phyloP scores from a whole-genome alignment of 2,329 filamentous ascomycete species.

The Pseudonectria foliicola region DNA sequence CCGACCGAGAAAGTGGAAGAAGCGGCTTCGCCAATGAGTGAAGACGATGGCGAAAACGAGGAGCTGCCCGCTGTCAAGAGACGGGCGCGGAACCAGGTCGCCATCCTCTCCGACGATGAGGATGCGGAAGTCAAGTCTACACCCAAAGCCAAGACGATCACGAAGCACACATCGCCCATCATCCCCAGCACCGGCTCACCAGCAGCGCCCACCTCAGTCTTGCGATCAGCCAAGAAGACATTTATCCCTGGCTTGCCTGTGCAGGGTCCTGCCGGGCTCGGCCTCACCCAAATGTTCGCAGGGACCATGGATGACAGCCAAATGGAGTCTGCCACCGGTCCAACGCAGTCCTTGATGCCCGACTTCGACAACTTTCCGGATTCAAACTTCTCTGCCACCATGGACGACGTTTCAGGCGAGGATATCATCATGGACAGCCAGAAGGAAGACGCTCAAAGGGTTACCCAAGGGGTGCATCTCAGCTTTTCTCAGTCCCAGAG shows the following conservation, averaged over 20 bases:
- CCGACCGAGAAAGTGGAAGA: conserved; percentile 2
- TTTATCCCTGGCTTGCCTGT: conserved; percentile 64
- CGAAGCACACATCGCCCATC: conserved; percentile 34
- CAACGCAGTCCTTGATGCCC: conserved; percentile 46
- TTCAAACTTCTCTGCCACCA: conserved; percentile 54
- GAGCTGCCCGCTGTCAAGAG: conserved; percentile 36
- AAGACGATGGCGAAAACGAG: conserved; percentile 26
- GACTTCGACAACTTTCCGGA: conserved; percentile 50
- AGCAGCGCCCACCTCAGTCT: conserved; percentile 52
- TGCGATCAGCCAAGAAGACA: conserved; percentile 61
- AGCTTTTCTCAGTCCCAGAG: conserved; percentile 55
- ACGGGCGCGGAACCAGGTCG: conserved; percentile 41
- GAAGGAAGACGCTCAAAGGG: conserved; percentile 26
- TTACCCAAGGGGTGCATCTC: conserved; percentile 43
- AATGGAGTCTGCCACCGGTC: conserved; percentile 21
- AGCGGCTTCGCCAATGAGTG: conserved; percentile 10
- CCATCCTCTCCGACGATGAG: conserved; percentile 57
- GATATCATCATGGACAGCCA: conserved; percentile 42
- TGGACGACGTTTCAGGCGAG: conserved; percentile 44
- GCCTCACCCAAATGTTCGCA: conserved; percentile 84
- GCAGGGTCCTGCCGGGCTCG: conserved; percentile 55
- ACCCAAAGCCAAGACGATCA: conserved; percentile 37
- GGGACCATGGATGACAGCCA: conserved; percentile 73
- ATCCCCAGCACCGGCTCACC: conserved; percentile 40
- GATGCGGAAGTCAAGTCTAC: conserved; percentile 44